Percentiles rank a stretch among this genome's conserved stretches.
Evolutionary conservation across 176 grass and related monocot species (phyloP).

Genomic region (Hyparrhenia diplandra): DNA sequence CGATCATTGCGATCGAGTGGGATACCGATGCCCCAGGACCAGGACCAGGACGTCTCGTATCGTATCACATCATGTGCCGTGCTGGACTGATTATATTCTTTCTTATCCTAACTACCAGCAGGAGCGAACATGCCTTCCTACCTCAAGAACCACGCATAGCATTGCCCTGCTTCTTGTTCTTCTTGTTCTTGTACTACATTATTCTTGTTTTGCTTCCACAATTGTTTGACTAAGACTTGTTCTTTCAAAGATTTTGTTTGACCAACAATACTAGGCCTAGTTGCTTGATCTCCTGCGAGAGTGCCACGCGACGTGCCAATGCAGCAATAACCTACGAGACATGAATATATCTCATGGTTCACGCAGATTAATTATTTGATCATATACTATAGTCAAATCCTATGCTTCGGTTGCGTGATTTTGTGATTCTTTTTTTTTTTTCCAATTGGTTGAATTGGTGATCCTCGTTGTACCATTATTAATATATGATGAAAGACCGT

Average conservation of each 20-base stretch:
- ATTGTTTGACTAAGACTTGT: neutral
- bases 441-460: neutral
- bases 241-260: neutral
- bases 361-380: neutral
- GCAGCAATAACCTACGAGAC: neutral
- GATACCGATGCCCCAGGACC: slow-evolving; percentile 3
- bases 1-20: neutral
- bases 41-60: neutral
- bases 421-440: neutral
- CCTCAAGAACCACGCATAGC: neutral
- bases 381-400: too few relatives aligned
- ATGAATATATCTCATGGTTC: neutral
- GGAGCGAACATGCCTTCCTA: neutral
- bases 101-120: slow-evolving; percentile 3
- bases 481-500: too few relatives aligned
- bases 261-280: neutral
- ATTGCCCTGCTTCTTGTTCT: neutral
- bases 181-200: neutral
- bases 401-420: neutral
- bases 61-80: neutral
- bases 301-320: neutral
- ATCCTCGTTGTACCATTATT: neutral
- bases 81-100: neutral
- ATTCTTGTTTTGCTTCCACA: neutral
- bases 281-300: neutral